phyloP scores from a whole-genome alignment of 257 asterid genomes.

The Solanum bulbocastanum region DNA sequence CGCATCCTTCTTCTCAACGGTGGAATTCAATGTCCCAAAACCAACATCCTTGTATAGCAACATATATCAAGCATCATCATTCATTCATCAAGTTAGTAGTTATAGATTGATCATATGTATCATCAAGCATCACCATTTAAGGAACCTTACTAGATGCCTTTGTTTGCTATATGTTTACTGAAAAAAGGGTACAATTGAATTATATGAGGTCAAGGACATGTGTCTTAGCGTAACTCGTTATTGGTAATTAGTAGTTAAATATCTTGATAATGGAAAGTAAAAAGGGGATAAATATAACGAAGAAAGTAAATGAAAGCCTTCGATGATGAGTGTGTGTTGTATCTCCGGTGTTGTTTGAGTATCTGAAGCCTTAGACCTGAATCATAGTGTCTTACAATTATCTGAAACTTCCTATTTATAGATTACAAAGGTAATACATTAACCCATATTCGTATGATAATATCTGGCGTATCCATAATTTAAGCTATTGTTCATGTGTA shows the following conservation, averaged over 20 bases:
- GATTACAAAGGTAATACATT: too few species aligned
- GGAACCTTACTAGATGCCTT: not conserved
- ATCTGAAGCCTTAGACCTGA: too few species aligned
- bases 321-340: too few species aligned
- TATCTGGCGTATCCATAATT: not conserved
- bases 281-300: too few species aligned
- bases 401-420: too few species aligned
- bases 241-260: too few species aligned
- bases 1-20: not conserved
- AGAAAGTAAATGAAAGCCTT: too few species aligned
- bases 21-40: not conserved
- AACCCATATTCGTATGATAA: not conserved
- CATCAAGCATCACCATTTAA: constrained; percentile 19
- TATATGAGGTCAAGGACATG: too few species aligned
- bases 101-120: constrained; percentile 17
- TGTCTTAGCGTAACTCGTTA: too few species aligned
- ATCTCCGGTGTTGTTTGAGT: too few species aligned
- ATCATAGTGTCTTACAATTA: too few species aligned
- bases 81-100: not conserved
- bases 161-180: not conserved
- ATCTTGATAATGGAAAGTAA: too few species aligned
- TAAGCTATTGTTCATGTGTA: not conserved
- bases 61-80: not conserved
- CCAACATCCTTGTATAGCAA: not conserved
- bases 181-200: not conserved